Percentiles rank a stretch among this genome's conserved stretches.
These are phyloP conservation scores for Ziziphus jujuba DNA, from an alignment of 306 rosid genomes.

Conservation along the genomic window DNA sequence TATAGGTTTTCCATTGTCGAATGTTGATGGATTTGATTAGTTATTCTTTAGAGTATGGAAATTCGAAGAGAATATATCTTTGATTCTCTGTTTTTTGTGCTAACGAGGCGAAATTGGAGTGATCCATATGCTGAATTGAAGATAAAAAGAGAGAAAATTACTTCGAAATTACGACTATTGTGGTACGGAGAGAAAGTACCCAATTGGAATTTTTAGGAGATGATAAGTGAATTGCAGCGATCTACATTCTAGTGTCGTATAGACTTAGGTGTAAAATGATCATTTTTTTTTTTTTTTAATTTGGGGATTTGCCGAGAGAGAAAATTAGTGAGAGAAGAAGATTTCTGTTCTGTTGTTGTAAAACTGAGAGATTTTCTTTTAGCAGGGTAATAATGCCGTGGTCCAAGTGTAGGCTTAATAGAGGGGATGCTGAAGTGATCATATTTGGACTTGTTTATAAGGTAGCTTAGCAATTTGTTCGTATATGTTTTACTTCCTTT, in stretches of 20 bases:
- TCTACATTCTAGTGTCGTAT: background rate
- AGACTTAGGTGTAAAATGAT: background rate
- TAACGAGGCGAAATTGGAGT: background rate
- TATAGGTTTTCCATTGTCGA: background rate
- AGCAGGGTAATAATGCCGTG: background rate
- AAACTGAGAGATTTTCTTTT: background rate
- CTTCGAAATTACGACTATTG: background rate
- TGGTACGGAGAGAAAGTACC: background rate
- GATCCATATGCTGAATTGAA: background rate
- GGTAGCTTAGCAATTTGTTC: background rate
- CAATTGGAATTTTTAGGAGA: background rate
- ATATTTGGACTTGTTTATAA: background rate
- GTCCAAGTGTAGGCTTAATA: background rate
- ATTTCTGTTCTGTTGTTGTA: background rate
- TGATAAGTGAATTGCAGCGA: background rate
- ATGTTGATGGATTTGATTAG: slow-evolving; percentile 9
- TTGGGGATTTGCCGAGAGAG: background rate
- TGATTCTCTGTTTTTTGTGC: background rate
- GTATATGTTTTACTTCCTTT: background rate
- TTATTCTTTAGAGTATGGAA: background rate
- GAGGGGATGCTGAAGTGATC: background rate
- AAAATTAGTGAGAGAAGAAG: background rate
- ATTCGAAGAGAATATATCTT: background rate
- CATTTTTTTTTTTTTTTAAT: background rate
- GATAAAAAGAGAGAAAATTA: background rate